These are phyloP conservation scores for Bipolaris zeicola DNA, from an alignment of 2,329 filamentous ascomycete genomes.

Conservation along the genomic window DNA sequence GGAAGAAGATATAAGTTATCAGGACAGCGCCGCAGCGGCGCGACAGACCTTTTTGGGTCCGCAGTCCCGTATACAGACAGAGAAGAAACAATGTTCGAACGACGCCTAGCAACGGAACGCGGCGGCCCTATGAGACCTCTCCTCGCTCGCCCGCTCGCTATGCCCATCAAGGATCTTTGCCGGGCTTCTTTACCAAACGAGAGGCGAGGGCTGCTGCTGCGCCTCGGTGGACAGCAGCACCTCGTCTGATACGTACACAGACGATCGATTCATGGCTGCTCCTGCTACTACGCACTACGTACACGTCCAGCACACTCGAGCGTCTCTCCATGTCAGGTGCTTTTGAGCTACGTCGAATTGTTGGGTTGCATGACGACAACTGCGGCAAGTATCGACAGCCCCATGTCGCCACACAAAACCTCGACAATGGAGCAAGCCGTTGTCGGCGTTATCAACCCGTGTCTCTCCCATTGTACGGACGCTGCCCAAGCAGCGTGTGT, in stretches of 20 bases:
- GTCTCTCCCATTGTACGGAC: conserved; percentile 8
- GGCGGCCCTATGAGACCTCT: conserved; percentile 22
- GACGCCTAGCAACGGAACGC: conserved; percentile 20
- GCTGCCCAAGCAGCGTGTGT: conserved; percentile 14
- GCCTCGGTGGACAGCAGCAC: conserved; percentile 15
- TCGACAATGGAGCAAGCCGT: conserved; percentile 7
- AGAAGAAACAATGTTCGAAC: conserved; percentile 7
- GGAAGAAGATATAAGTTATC: conserved; percentile 35
- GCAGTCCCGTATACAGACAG: conserved; percentile 5
- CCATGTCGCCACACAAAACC: conserved; percentile 12
- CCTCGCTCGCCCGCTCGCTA: conserved; percentile 25
- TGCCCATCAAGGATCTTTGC: conserved; percentile 14
- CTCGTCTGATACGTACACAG: conserved; percentile 14
- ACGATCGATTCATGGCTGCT: conserved; percentile 12
- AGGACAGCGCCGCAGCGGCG: conserved; percentile 22
- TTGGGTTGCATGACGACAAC: conserved; percentile 23
- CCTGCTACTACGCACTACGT: not conserved
- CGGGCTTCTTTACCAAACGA: conserved; percentile 12
- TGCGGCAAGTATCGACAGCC: conserved; percentile 10
- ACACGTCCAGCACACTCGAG: not conserved
- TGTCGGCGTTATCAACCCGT: conserved; percentile 22
- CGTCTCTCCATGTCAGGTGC: conserved; percentile 11
- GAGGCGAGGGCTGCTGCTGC: conserved; percentile 19
- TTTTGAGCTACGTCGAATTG: conserved; percentile 11
- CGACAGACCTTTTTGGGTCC: conserved; percentile 4